These are phyloP conservation scores for Macrotyloma uniflorum DNA, from an alignment of 306 rosid genomes.

Conservation along the genomic window DNA sequence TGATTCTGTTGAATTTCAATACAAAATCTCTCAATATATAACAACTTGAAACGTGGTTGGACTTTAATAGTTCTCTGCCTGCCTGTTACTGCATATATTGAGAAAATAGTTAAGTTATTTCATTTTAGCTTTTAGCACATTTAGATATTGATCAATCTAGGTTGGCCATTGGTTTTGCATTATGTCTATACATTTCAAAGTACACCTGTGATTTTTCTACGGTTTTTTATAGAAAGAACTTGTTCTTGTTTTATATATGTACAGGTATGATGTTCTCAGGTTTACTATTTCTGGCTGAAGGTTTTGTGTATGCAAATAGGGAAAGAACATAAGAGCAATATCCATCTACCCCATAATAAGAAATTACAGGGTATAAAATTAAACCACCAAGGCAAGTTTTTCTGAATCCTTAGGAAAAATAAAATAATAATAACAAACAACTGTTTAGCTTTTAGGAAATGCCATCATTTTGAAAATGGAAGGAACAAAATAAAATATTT, in stretches of 20 bases:
- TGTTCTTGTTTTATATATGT: not conserved
- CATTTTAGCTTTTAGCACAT: not conserved
- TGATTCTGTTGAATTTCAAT: slow-evolving; percentile 7
- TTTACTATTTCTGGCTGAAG: slow-evolving; percentile 11
- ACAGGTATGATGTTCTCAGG: not conserved
- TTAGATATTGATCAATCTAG: slow-evolving; percentile 18
- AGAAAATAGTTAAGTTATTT: slow-evolving; percentile 4
- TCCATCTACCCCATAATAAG: not conserved
- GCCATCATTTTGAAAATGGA: slow-evolving; percentile 15
- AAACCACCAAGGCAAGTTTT: not conserved
- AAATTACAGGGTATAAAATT: not conserved
- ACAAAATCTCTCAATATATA: not conserved
- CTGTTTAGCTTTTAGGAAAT: slow-evolving; percentile 15
- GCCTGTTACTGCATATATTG: slow-evolving; percentile 9
- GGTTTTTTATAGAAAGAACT: not conserved
- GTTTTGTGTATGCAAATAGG: not conserved
- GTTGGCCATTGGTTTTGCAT: slow-evolving; percentile 14
- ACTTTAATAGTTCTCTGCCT: slow-evolving; percentile 14
- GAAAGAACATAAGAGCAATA: not conserved
- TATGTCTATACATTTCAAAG: not conserved
- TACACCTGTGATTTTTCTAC: slow-evolving; percentile 1
- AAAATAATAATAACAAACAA: not conserved
- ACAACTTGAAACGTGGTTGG: slow-evolving; percentile 12
- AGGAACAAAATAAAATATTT: slow-evolving; percentile 14
- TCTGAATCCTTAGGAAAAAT: not conserved